phyloP scores from a whole-genome alignment of 192 early-diverging fungal genomes.

The Umbelopsis isabellina region DNA sequence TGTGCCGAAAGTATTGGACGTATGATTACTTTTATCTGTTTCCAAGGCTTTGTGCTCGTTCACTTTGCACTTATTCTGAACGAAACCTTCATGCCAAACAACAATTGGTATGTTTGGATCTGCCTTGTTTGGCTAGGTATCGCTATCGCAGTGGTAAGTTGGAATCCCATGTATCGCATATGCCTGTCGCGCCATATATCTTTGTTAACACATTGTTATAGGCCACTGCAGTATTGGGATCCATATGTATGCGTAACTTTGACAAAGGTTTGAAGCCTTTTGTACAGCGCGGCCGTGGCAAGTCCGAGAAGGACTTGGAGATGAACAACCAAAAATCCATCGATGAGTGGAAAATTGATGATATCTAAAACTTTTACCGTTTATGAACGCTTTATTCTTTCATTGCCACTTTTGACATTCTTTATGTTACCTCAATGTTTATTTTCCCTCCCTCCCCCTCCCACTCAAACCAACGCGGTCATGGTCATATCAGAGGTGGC shows the following conservation, averaged over 20 bases:
- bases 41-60: conserved; percentile 32
- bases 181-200: neutral
- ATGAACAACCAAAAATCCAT: conserved; percentile 1
- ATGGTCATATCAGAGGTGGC: neutral
- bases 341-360: conserved; percentile 31
- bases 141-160: conserved; percentile 26
- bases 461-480: too few relatives aligned
- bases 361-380: neutral
- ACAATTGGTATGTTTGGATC: conserved; percentile 45
- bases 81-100: conserved; percentile 34
- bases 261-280: conserved; percentile 40
- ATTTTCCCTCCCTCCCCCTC: too few relatives aligned
- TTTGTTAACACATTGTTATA: conserved; percentile 5
- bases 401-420: too few relatives aligned
- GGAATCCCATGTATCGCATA: neutral
- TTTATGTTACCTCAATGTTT: too few relatives aligned
- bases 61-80: conserved; percentile 35
- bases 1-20: conserved; percentile 32
- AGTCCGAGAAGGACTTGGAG: conserved; percentile 24
- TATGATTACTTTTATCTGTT: conserved; percentile 38
- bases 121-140: conserved; percentile 32
- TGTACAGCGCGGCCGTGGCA: conserved; percentile 35
- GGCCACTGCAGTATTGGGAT: conserved; percentile 24
- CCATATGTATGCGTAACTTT: conserved; percentile 42
- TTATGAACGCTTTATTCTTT: too few relatives aligned